Base-by-base conservation (phyloP, 2,329 filamentous ascomycete genomes). In the Sodiomyces alkalinus region DNA sequence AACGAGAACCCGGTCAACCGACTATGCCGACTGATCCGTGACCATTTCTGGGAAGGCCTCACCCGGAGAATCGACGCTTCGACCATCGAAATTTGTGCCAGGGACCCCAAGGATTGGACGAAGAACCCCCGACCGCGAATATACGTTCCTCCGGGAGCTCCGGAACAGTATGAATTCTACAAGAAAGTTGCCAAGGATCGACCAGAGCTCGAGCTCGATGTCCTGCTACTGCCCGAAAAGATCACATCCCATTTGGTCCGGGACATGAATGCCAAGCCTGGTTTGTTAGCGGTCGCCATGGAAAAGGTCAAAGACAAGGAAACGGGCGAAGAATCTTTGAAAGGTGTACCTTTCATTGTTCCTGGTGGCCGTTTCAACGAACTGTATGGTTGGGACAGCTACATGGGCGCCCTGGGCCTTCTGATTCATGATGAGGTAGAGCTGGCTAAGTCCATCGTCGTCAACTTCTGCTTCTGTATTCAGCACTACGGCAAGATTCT, bases 311-410 rank as follows among this genome's bases (percentile, higher is more conserved):
- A 55, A 9, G 70, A 92, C 42, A 68, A 70, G 4, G 58, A 58
- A 15, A 80, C 79, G 3, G 76, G 76, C 21, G 64, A 80, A 47
- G 72, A 69, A 36, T 78, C 78, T 4, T 59, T 92, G 22, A 65
- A 67, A 19, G 90, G 90, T 3, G 64, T 92, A 33, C 87, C 90
- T 0, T 98, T 96, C 43, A 85, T 96, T n/a, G 90, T 98, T 3
- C 90, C 90, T 0, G 90, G 90, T 34, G 90, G 90, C 15, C 74
- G 90, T 17, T 98, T 98, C 73, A 98, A 98, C 53, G 90, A 98
- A 52, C 58, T 98, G 14, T 98, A 98, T 49, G 87, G 87, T 26
- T 98, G 90, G 90, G 90, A 98, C 55, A 94, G 85, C 50, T 98
- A 96, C 60, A 96, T 98, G 85, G 82, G 87, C 51, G 90, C 87